Evolutionary conservation across 805 yeast genomes (phyloP).

Genomic region (Ogataea siamensis): DNA sequence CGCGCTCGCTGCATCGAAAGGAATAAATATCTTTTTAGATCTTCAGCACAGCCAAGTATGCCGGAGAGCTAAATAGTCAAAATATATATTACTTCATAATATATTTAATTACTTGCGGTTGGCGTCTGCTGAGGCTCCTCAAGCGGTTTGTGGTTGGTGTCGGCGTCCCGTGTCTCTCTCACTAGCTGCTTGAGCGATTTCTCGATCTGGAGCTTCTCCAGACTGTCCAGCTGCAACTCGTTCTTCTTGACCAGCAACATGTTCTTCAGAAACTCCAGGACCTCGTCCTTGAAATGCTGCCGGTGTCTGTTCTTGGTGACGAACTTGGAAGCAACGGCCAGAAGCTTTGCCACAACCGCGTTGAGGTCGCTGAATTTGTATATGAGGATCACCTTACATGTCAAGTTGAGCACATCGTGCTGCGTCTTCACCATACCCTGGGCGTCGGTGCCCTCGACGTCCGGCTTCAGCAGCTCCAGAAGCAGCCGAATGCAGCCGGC

Average conservation of each 20-base stretch:
- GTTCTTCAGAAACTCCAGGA: conserved; percentile 34
- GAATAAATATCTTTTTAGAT: background rate
- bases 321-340: conserved; percentile 29
- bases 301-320: conserved; percentile 24
- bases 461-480: conserved; percentile 63
- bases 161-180: conserved; percentile 15
- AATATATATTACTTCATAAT: no score
- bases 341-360: conserved; percentile 26
- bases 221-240: conserved; percentile 23
- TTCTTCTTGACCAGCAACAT: conserved; percentile 31
- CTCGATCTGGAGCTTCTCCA: conserved; percentile 28
- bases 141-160: no score
- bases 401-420: conserved; percentile 60
- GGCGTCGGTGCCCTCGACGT: conserved; percentile 57
- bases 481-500: conserved; percentile 74
- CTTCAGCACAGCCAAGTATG: conserved; percentile 9
- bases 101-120: background rate
- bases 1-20: conserved; percentile 10
- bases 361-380: conserved; percentile 29
- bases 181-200: conserved; percentile 23
- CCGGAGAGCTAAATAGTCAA: no score
- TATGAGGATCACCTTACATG: conserved; percentile 52
- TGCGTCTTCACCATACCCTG: conserved; percentile 65
- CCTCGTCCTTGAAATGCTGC: conserved; percentile 32
- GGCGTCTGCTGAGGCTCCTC: background rate